Base-by-base conservation (phyloP, 2,329 filamentous ascomycete genomes). In the Harringtonia aguacate region DNA sequence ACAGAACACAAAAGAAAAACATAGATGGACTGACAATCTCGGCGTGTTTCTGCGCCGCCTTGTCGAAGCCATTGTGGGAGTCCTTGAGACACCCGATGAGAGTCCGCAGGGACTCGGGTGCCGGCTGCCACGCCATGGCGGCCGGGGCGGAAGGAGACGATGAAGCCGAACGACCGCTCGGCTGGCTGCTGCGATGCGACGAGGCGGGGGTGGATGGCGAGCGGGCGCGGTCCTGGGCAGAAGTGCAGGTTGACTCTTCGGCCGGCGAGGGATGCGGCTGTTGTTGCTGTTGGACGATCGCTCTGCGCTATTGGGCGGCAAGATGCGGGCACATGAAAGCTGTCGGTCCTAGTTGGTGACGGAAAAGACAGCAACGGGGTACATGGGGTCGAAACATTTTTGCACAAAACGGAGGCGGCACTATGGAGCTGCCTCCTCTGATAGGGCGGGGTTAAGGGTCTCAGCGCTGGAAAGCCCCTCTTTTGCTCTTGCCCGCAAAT, bases 111-210 rank as follows among this genome's bases (percentile, higher is more conserved):
- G 84, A 87, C 72, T 89, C 86, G 57, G 83, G 78, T 58, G 85
- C 73, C 50, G 92, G 92, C 70, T 94, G 86, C 92, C 92, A 98
- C 65, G 82, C 78, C 89, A 95, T 95, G 61, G 30, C 49, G 46
- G 36, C 46, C 22, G 27, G 12, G 30, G 27, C 10, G 30, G 14
- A 31, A 33, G 15, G 7, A 34, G 21, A 6, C 14, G n/a, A n/a
- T 20, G 21, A 8, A 12, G 22, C 8, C 21, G 41, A 17, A 20
- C 28, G 24, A 27, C 4, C 18, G 38, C 4, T 20, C 2, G 17
- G 10, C 9, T 15, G 28, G 27, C 8, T 18, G 8, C 18, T 22
- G 14, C 15, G n/a, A 35, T 8, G 17, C 3, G 33, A 17, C 17
- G 34, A 14, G 18, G 18, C 34, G 34, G 30, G 14, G 15, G 14